Evolutionary conservation across 768 basidiomycete genomes (phyloP), one percentile per base, ranked within the genome.

Genomic region (Termitomyces sp.): DNA sequence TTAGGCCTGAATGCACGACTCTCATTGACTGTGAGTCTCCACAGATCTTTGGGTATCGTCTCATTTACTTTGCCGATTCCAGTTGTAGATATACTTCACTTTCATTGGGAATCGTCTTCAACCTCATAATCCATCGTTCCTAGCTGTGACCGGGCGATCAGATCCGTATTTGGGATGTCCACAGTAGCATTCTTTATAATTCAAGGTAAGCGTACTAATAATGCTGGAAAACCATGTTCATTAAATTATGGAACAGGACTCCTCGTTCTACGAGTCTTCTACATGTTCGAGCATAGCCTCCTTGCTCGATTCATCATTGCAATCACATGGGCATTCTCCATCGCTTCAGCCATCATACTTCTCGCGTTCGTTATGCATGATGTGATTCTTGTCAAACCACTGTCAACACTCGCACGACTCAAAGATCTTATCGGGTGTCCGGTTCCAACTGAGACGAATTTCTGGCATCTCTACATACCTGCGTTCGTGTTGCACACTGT

Each of bases 251-350:
- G 9, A 34, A 19, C 14, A 61, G 60, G 60, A 5, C 58, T 61
- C 4, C 60, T 61, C 17, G 60, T 61, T 21, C 17, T 61, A 29
- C 60, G 60, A 21, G 60, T 61, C n/a, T 54, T 61, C 37, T 61
- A 61, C 16, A 58, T 61, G 60, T 61, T 61, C 25, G 50, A 53
- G 23, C 60, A 61, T 29, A 61, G 43, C n/a, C 27, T 44, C 9
- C 25, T 54, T 16, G 60, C 56, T 5, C 52, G 53, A 9, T 12
- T 21, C 27, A 57, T 61, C 35, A 61, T 61, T 19, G 57, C 56
- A 19, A 41, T 55, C 34, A 58, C 52, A 4, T 61, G 55, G 19
- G 42, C 23, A 11, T 52, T 34, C 1, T 42, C 57, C 7, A 61
- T 61, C n/a, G 35, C 40, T n/a, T 54, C 56, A 0, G 47, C 56